These are phyloP conservation scores for Bremia lactucae DNA, from an alignment of 352 stramenopile species.

Conservation along the genomic window DNA sequence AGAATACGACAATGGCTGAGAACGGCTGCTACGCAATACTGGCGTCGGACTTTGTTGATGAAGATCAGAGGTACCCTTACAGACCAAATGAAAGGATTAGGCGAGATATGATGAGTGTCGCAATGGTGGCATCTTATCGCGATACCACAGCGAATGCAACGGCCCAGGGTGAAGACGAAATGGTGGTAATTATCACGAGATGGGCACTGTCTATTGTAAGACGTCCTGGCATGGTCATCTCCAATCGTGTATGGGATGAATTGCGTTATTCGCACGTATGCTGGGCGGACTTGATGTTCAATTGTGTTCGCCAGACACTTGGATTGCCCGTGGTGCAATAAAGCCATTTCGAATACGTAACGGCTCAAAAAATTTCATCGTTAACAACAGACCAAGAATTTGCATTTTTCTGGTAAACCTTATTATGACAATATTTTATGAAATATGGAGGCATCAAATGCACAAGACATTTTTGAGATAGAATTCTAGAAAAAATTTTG, in stretches of 20 bases:
- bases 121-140: slow-evolving; percentile 24
- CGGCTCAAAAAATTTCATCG: too few relatives aligned
- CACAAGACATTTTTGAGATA: too few relatives aligned
- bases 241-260: slow-evolving; percentile 8
- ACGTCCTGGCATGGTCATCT: slow-evolving; percentile 8
- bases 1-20: slow-evolving; percentile 4
- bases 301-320: slow-evolving; percentile 21
- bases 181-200: slow-evolving; percentile 20
- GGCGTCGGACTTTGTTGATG: slow-evolving; percentile 36
- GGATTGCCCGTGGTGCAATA: slow-evolving; percentile 11
- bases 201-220: slow-evolving; percentile 18
- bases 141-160: slow-evolving; percentile 1
- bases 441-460: too few relatives aligned
- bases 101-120: slow-evolving; percentile 28
- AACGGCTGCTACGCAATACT: slow-evolving; percentile 28
- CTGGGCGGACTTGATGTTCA: slow-evolving; percentile 22
- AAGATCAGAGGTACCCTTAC: slow-evolving; percentile 43
- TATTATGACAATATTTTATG: too few relatives aligned
- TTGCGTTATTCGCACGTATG: slow-evolving; percentile 14
- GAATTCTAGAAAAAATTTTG: too few relatives aligned
- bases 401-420: too few relatives aligned
- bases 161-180: slow-evolving; percentile 5
- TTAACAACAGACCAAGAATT: too few relatives aligned
- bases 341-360: too few relatives aligned
- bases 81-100: slow-evolving; percentile 30